These are phyloP conservation scores for Artemisia tridentata DNA, from an alignment of 129 eudicot species.

Conservation along the genomic window DNA sequence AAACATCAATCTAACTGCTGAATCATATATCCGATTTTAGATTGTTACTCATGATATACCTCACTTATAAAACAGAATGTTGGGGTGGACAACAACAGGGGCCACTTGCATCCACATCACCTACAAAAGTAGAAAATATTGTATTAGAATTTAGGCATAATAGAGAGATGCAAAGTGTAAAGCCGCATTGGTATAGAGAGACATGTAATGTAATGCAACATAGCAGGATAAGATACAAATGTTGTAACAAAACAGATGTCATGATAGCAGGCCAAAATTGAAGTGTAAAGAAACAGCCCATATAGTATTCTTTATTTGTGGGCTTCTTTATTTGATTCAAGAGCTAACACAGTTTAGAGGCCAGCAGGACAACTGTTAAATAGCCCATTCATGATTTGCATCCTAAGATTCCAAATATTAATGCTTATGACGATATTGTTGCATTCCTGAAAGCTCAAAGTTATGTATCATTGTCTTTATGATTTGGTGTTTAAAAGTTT, in stretches of 20 bases:
- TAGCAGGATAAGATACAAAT: background rate
- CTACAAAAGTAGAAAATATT: constrained; percentile 4
- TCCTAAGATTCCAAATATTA: background rate
- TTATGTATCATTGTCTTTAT: background rate
- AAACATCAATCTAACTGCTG: background rate
- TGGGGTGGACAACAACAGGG: background rate
- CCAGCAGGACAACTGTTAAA: background rate
- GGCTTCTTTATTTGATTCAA: constrained; percentile 16
- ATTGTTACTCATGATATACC: background rate
- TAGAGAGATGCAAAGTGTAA: no score
- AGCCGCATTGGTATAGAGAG: background rate
- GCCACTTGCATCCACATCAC: background rate
- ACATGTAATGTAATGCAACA: background rate
- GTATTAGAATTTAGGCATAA: background rate
- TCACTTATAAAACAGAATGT: background rate
- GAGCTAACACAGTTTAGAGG: background rate
- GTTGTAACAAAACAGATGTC: constrained; percentile 2
- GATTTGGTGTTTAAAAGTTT: background rate
- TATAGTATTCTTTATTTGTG: background rate
- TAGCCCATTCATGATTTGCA: background rate
- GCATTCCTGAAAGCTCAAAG: background rate
- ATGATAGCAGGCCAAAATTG: constrained; percentile 12
- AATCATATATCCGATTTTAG: background rate
- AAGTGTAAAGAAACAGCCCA: constrained; percentile 5
- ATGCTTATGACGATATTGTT: background rate